These are phyloP conservation scores for Mycena galericulata DNA, from an alignment of 768 basidiomycete species.

Conservation along the genomic window DNA sequence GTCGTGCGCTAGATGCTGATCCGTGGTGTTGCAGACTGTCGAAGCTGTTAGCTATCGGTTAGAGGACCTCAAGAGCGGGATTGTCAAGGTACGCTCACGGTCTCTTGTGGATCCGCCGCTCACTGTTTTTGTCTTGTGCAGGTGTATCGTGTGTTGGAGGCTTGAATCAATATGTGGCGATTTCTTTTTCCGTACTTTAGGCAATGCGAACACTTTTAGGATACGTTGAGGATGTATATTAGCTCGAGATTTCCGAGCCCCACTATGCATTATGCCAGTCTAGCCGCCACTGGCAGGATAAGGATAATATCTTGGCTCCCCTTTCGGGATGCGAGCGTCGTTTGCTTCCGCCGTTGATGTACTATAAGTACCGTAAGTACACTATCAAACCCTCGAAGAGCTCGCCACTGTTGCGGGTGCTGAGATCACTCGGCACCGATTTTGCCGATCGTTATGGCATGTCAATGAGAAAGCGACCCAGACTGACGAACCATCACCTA, in stretches of 20 bases:
- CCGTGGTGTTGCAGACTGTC: constrained; percentile 55
- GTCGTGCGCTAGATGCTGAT: not conserved
- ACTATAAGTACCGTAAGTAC: too few relatives aligned
- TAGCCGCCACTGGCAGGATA: too few relatives aligned
- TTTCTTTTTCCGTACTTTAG: not conserved
- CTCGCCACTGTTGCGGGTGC: too few relatives aligned
- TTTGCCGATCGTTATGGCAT: too few relatives aligned
- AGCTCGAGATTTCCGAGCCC: not conserved
- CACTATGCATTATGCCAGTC: too few relatives aligned
- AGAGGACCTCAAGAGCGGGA: constrained; percentile 90
- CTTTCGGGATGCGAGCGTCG: too few relatives aligned
- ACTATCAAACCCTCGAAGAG: too few relatives aligned
- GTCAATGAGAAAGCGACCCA: too few relatives aligned
- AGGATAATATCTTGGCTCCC: too few relatives aligned
- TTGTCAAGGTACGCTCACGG: constrained; percentile 69
- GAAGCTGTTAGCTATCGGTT: constrained; percentile 88
- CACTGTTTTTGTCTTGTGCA: not conserved
- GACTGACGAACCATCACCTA: too few relatives aligned
- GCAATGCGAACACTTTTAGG: not conserved
- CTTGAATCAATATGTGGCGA: not conserved
- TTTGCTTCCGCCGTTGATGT: too few relatives aligned
- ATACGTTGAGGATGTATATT: not conserved
- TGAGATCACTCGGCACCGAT: too few relatives aligned
- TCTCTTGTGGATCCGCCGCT: not conserved
- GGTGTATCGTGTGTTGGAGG: constrained; percentile 28